Conservation (phyloP, 2,329 filamentous ascomycete species). For the Decorospora gaudefroyi region DNA sequence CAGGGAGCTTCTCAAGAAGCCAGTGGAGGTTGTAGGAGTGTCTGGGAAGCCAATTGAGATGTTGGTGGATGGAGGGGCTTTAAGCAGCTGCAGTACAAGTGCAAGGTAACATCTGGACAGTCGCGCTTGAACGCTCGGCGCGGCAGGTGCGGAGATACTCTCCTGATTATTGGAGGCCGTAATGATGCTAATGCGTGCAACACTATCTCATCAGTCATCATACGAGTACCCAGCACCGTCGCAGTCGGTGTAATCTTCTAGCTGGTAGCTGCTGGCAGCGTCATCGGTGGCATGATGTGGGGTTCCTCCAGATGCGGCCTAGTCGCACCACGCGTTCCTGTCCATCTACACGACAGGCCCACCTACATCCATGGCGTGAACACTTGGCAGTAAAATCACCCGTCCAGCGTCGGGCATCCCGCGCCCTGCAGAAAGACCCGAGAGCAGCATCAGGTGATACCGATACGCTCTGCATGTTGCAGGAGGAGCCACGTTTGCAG, state of each 20-base stretch:
- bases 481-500: too few species aligned
- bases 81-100: constrained; percentile 14
- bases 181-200: constrained; percentile 25
- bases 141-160: constrained; percentile 15
- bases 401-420: neutral
- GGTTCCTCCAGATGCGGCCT: constrained; percentile 9
- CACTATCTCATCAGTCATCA: constrained; percentile 30
- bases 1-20: neutral
- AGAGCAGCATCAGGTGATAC: too few species aligned
- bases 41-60: neutral
- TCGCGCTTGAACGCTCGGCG: constrained; percentile 8
- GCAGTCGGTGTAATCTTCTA: too few species aligned
- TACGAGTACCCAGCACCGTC: too few species aligned
- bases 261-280: constrained; percentile 11
- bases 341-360: neutral
- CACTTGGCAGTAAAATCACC: neutral
- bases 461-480: too few species aligned
- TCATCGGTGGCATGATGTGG: constrained; percentile 21
- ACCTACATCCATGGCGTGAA: constrained; percentile 4
- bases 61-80: constrained; percentile 8
- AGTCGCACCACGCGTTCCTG: constrained; percentile 11
- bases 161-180: constrained; percentile 20
- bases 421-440: neutral
- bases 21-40: neutral
- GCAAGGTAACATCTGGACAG: too few species aligned